Percentiles rank a stretch among this genome's conserved stretches.
These are phyloP conservation scores for Mycena sp. DNA, from an alignment of 1,284 basidiomycete genomes.

Conservation along the genomic window DNA sequence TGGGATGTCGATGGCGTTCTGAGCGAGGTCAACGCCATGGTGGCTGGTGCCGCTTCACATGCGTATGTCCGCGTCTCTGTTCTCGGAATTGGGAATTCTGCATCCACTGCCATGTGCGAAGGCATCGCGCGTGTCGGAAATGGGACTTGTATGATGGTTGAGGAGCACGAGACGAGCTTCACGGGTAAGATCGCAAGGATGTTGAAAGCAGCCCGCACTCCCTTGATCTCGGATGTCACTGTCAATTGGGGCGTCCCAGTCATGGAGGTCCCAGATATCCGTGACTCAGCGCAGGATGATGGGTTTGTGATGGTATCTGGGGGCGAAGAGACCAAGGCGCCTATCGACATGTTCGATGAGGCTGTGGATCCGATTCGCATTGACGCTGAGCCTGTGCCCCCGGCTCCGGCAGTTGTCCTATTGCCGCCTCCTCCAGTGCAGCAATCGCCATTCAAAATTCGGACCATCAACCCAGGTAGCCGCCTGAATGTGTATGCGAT, in stretches of 20 bases:
- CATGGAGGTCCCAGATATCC: background rate
- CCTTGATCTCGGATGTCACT: conserved; percentile 51
- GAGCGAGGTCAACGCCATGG: conserved; percentile 1
- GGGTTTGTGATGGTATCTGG: conserved; percentile 4
- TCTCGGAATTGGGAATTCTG: conserved; percentile 60
- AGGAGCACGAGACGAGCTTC: conserved; percentile 53
- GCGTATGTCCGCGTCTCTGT: conserved; percentile 57
- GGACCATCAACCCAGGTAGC: conserved; percentile 54
- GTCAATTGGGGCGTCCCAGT: conserved; percentile 55
- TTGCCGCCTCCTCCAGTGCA: conserved; percentile 47
- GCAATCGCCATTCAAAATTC: conserved; percentile 53
- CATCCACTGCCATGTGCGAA: conserved; percentile 60
- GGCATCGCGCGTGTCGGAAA: conserved; percentile 35
- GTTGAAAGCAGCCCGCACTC: conserved; percentile 57
- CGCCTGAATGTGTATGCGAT: conserved; percentile 40
- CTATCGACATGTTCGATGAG: conserved; percentile 11
- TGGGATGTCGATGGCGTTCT: conserved; percentile 25
- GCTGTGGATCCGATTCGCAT: background rate
- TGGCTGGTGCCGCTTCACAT: conserved; percentile 5
- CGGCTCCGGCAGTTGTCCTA: conserved; percentile 27
- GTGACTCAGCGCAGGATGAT: background rate
- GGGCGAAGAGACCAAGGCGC: background rate
- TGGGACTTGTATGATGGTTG: conserved; percentile 54
- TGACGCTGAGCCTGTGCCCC: conserved; percentile 6
- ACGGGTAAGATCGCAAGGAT: conserved; percentile 56